phyloP scores from a whole-genome alignment of 768 basidiomycete species.

The Pluteus cervinus region DNA sequence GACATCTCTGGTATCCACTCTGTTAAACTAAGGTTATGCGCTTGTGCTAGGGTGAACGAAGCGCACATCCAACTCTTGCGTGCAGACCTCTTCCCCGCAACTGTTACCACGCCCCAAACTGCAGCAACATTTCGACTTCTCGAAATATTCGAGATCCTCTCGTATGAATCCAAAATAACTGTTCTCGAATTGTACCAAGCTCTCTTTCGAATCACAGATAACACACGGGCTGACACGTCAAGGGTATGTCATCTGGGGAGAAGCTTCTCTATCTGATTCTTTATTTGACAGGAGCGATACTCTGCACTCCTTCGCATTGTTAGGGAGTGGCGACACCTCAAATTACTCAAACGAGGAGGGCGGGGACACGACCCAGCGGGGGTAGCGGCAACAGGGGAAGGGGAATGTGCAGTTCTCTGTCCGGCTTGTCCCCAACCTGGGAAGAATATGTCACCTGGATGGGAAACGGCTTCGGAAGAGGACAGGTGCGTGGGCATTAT shows the following conservation, averaged over 20 bases:
- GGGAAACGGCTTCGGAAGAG: neutral
- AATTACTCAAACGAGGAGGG: neutral
- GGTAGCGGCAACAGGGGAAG: neutral
- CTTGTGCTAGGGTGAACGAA: no score
- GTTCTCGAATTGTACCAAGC: conserved; percentile 1
- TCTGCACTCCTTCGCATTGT: neutral
- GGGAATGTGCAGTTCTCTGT: neutral
- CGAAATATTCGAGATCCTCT: neutral
- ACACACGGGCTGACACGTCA: neutral
- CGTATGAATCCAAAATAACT: neutral
- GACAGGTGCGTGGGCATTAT: neutral
- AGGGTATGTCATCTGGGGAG: neutral
- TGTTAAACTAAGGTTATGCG: conserved; percentile 13
- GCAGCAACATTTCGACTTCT: neutral
- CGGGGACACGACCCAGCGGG: neutral
- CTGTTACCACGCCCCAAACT: neutral
- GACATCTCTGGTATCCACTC: conserved; percentile 10
- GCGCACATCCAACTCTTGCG: neutral
- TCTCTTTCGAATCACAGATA: neutral
- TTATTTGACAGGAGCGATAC: neutral
- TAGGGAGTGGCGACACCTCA: neutral
- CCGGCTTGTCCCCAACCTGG: conserved; percentile 3
- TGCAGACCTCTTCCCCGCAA: neutral
- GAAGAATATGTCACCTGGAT: neutral
- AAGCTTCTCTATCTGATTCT: neutral